Base-by-base conservation (phyloP, 2,329 filamentous ascomycete genomes). In the Thelonectria blattea region DNA sequence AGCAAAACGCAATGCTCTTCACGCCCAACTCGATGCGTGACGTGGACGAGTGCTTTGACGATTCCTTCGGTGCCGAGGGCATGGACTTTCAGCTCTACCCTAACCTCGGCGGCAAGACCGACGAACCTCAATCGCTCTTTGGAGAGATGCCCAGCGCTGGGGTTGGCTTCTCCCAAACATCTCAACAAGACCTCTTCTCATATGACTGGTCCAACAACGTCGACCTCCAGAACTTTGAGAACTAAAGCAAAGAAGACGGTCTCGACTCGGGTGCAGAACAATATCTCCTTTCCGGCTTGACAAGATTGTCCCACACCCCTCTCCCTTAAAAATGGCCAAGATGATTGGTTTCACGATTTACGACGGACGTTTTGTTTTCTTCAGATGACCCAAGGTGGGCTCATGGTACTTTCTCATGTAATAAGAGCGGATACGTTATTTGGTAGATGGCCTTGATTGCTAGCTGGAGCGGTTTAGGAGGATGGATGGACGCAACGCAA, bases 1-100 rank as follows among this genome's bases (percentile, higher is more conserved):
- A 91, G 68, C 83, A 84, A 37, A 88, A 89, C 61, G 79, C 87
- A 1, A 90, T 91, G 78, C 82, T 92, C 32, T 90, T 83, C 75
- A 90, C 89, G 10, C 87, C 90, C 49, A 82, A 82, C 43, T 88
- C 88, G 0, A 74, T 87, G 61, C 78, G 79, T 17, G 83, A 86
- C 22, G 80, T 87, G 24, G 89, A 92, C 61, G 89, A 92, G 68
- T 84, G 83, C 41, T 90, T 87, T 66, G 84, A 85, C 42, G 87
- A 88, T 30, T 76, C 78, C 32, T 76, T 75, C 49, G 77, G 73
- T n/a, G 77, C 73, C 10, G 76, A 80, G 22, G 77, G 78, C n/a
- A 77, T 74, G 11, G 89, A 92, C 73, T 92, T 92, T 67, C 83
- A 85, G 17, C 81, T 84, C 70, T 82, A 83, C 2, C 68, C 66